Base-by-base conservation (phyloP, 2,329 filamentous ascomycete genomes). In the Fusarium sp. region DNA sequence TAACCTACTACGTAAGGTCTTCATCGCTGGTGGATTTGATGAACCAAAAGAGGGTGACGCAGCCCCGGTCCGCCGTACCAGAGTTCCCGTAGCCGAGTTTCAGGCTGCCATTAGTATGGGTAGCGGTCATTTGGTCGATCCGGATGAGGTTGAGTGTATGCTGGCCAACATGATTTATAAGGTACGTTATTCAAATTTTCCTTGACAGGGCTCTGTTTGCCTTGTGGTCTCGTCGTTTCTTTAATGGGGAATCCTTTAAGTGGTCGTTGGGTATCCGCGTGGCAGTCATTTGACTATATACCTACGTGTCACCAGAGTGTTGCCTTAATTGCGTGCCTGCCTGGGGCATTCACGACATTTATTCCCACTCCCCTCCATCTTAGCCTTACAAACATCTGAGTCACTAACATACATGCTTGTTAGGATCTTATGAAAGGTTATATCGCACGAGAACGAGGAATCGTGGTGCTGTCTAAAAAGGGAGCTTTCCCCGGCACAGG, bases 91-190 rank as follows among this genome's bases (percentile, higher is more conserved):
- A 15, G 85, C 87, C 13, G 93, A 98, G 72, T 98, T 99, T 74
- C 89, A 88, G 26, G 92, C 93, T 8, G 97, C 93, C 9, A 87
- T 98, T 62, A 90, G 90, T 75, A 85, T 97, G 73, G 90, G 89
- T 53, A 90, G 87, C 70, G 84, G 86, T 50, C 85, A 92, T 76
- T 81, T 84, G 34, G 83, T 97, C 34, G 96, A 97, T 73, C 85
- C 87, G 33, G 97, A 99, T 76, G 96, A 99, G 80, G 94, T 98
- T 6, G 97, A 99, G 80, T 99, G 96, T 78, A 82, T 97, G 73
- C 77, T 99, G 75, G 93, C 96, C 30, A 98, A 97, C 77, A 92
- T 97, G 87, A 97, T 99, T 66, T 99, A 98, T 84, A 99, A 98
- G 89, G 95, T 97, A 80, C 71, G 80, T 74, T 57, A 51, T 50